Evolutionary conservation across 768 basidiomycete species (phyloP), one percentile per base, ranked within the genome.

Genomic region (Suillus variegatus): DNA sequence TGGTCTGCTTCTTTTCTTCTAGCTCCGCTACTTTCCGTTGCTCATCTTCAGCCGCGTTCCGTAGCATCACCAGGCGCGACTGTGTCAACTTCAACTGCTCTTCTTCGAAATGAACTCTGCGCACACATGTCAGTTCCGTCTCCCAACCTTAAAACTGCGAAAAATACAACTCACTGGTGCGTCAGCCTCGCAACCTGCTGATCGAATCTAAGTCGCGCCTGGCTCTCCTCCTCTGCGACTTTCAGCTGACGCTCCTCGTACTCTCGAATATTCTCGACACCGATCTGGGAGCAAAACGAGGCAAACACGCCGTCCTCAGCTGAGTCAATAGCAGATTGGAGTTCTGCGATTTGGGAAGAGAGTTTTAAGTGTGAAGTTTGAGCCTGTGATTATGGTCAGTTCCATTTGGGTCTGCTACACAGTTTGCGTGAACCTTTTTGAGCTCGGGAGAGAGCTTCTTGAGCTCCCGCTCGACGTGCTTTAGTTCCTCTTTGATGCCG

Each of bases 231-330:
- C 76, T 95, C 90, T 0, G 93, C 94, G 28, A 93, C 86, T 75
- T 90, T 92, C 38, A 98, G 81, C 72, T 97, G 94, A 25, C 91
- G 87, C 73, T 94, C 92, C 77, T 99, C 97, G 74, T 96, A 99
- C 70, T 96, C 94, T 35, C 96, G 87, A 67, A 99, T 94, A 76
- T 89, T 89, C 18, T 79, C 75, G 8, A 97, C 90, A 12, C 87
- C 85, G 68, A 98, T 95, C 69, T 87, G 85, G 44, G 77, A 74
- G 73, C 96, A 98, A 79, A 99, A 98, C 4, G 78, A 75, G 1
- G 76, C 80, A 72, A 96, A 99, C 14, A 96, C 79, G 3, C 80
- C 80, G 71, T 94, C 93, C 73, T 98, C 97, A 0, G 92, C 94
- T 8, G 79, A 81, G 68, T 95, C 84, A 70, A 98, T 82, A 5